A percentile compares a stretch with the other conserved stretches of the same genome.
Conservation (phyloP, 2,329 filamentous ascomycete genomes). For the Chaetomiaceae sp. region DNA sequence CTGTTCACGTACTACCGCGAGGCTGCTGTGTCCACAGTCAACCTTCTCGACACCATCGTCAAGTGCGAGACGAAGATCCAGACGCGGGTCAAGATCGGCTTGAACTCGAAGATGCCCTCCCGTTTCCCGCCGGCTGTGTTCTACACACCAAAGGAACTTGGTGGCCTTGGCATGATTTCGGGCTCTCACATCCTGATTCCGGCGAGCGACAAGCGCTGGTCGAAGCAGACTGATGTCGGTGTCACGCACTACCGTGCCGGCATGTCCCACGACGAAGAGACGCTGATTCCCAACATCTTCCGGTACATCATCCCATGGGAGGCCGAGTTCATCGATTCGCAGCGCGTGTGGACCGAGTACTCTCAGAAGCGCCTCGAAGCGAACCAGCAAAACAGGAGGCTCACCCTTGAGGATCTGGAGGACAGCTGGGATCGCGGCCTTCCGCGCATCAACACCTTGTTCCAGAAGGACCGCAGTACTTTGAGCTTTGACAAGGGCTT, state of each 20-base stretch:
- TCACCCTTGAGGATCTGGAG: slow-evolving; percentile 93
- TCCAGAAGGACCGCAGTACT: slow-evolving; percentile 97
- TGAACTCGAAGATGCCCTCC: slow-evolving; percentile 99
- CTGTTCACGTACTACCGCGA: slow-evolving; percentile 99
- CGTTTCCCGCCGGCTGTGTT: slow-evolving; percentile 98
- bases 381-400: slow-evolving; percentile 90
- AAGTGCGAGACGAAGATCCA: slow-evolving; percentile 99
- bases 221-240: slow-evolving; percentile 93
- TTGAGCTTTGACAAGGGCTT: slow-evolving; percentile 98
- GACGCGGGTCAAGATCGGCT: slow-evolving; percentile 94
- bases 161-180: slow-evolving; percentile 97
- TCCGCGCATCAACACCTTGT: slow-evolving; percentile 95
- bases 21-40: slow-evolving; percentile 91
- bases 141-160: slow-evolving; percentile 96
- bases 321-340: slow-evolving; percentile 97
- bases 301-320: slow-evolving; percentile 99
- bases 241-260: slow-evolving; percentile 95
- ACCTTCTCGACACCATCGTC: slow-evolving; percentile 92
- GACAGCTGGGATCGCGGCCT: slow-evolving; percentile 98
- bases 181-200: slow-evolving; percentile 97
- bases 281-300: slow-evolving; percentile 97
- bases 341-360: slow-evolving; percentile 98
- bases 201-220: slow-evolving; percentile 96
- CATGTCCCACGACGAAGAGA: slow-evolving; percentile 98
- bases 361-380: slow-evolving; percentile 96